Evolutionary conservation across 2,329 filamentous ascomycete species (phyloP).

Genomic region (Calonectria pseudoreteaudii): DNA sequence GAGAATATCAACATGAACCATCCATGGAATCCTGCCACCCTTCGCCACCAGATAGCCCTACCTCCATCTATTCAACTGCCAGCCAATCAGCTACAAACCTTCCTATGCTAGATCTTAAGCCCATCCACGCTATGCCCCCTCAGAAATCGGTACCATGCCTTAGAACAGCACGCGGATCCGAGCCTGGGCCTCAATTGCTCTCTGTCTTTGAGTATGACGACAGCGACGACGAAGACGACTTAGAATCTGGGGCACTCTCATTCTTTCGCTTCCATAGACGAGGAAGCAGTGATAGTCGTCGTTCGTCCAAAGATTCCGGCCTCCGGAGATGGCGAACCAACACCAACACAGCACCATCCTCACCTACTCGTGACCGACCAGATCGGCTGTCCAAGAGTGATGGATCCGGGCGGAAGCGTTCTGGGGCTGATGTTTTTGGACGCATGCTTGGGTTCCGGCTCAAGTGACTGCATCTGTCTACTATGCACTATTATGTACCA

Average conservation of each 20-base stretch:
- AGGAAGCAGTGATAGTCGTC: constrained; percentile 46
- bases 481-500: neutral
- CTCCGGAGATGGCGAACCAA: constrained; percentile 20
- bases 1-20: constrained; percentile 15
- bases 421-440: constrained; percentile 50
- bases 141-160: constrained; percentile 45
- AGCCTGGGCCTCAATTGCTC: constrained; percentile 42
- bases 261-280: constrained; percentile 59
- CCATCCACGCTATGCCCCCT: constrained; percentile 34
- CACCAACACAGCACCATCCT: constrained; percentile 39
- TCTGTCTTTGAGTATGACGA: constrained; percentile 65
- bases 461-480: constrained; percentile 29
- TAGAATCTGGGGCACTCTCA: constrained; percentile 44
- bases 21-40: constrained; percentile 29
- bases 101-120: constrained; percentile 29
- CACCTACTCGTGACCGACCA: constrained; percentile 26
- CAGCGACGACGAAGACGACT: constrained; percentile 51
- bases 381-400: constrained; percentile 20
- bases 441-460: constrained; percentile 52
- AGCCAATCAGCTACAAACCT: constrained; percentile 40
- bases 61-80: constrained; percentile 36
- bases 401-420: constrained; percentile 40
- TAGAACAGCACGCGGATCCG: constrained; percentile 39
- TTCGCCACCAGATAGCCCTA: constrained; percentile 22
- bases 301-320: constrained; percentile 14